Evolutionary conservation across 2,329 filamentous ascomycete genomes (phyloP).

Genomic region (Aureobasidium sp.): DNA sequence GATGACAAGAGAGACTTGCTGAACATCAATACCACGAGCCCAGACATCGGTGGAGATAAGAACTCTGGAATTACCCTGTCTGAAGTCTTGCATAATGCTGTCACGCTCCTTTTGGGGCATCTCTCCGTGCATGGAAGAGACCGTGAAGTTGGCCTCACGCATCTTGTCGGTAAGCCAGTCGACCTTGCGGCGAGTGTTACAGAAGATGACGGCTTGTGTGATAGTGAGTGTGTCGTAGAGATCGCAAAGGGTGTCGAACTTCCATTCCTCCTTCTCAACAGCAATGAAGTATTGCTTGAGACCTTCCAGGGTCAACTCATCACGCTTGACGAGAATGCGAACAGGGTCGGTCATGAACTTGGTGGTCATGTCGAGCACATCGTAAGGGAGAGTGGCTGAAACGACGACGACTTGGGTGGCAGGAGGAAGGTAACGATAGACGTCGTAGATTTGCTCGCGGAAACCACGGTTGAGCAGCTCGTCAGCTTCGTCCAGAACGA

Average conservation of each 20-base stretch:
- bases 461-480: constrained; percentile 93
- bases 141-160: constrained; percentile 98
- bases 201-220: constrained; percentile 99
- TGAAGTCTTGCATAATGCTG: constrained; percentile 99
- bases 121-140: constrained; percentile 98
- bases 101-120: constrained; percentile 99
- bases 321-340: constrained; percentile 97
- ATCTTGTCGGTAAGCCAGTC: constrained; percentile 99
- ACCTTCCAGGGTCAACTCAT: constrained; percentile 97
- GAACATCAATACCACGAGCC: constrained; percentile 98
- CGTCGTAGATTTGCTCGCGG: constrained; percentile 98
- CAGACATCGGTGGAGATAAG: constrained; percentile 98
- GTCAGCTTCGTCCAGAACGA: constrained; percentile 80
- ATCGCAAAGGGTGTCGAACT: constrained; percentile 98
- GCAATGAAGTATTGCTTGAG: constrained; percentile 99
- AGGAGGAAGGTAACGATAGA: constrained; percentile 96
- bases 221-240: constrained; percentile 99
- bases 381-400: constrained; percentile 95
- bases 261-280: constrained; percentile 99
- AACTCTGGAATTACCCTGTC: constrained; percentile 95
- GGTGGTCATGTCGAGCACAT: constrained; percentile 98
- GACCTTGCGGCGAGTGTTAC: constrained; percentile 98
- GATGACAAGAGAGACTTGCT: constrained; percentile 98
- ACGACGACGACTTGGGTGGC: constrained; percentile 99
- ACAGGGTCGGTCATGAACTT: constrained; percentile 99